phyloP scores from a whole-genome alignment of 2,329 filamentous ascomycete species.

The Albifimbria verrucaria region DNA sequence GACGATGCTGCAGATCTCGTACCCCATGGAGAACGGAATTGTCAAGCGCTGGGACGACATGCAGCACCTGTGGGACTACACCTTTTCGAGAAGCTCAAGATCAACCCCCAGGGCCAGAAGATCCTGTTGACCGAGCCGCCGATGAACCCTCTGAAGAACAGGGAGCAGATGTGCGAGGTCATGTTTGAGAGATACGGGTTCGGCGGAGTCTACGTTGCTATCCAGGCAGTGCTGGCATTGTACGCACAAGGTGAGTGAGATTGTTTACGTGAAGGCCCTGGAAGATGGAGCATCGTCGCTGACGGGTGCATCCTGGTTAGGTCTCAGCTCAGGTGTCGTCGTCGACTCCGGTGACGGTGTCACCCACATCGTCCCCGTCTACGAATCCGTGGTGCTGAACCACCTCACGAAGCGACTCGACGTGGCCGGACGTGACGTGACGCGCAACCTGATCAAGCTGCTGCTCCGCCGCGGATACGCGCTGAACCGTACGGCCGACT shows the following conservation, averaged over 20 bases:
- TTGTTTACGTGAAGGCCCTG: conserved; percentile 1
- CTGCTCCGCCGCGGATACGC: conserved; percentile 92
- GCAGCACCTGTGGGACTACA: conserved; percentile 99
- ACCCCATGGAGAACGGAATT: conserved; percentile 99
- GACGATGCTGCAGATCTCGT: conserved; percentile 97
- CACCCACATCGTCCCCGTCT: conserved; percentile 97
- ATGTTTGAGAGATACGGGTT: conserved; percentile 99
- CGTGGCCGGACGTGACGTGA: conserved; percentile 94
- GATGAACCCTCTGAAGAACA: conserved; percentile 95
- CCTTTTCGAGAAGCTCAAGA: conserved; percentile 96
- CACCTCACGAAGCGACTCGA: conserved; percentile 92
- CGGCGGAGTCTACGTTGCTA: conserved; percentile 95
- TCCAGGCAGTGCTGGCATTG: conserved; percentile 91
- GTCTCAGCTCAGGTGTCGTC: conserved; percentile 90
- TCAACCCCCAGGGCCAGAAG: conserved; percentile 89
- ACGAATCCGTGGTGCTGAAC: conserved; percentile 96
- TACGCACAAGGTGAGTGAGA: conserved; percentile 82
- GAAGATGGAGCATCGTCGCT: not conserved
- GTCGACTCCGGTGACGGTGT: conserved; percentile 98
- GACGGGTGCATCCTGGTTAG: conserved; percentile 36
- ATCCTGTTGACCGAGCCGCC: conserved; percentile 96
- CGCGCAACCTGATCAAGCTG: conserved; percentile 94
- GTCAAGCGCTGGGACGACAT: conserved; percentile 99
- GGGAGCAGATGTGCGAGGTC: conserved; percentile 97
- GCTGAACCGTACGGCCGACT: conserved; percentile 96